Evolutionary conservation across 306 rosid species (phyloP), one percentile per base, ranked within the genome.

Genomic region (Vicia villosa): DNA sequence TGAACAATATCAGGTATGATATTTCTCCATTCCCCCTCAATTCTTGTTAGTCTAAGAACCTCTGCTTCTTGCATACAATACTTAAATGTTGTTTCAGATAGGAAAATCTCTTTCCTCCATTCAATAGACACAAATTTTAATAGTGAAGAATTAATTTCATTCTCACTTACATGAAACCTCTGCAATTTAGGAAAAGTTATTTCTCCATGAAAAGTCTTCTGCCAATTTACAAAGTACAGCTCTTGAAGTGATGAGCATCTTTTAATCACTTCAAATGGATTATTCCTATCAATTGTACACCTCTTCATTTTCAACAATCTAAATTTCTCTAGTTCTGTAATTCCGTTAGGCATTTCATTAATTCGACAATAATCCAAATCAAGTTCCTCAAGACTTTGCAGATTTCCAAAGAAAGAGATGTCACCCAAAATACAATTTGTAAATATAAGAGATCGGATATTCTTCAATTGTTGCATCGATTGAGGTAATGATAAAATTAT

Each of bases 1-100:
- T n/a, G n/a, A n/a, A n/a, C n/a, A n/a, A 76, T 60, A 0, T 65
- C 49, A 5, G 75, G 80, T 3, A 76, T 76, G 11, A 76, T n/a
- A 20, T 50, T 69, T 36, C 3, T 41, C 64, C 51, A 61, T 1
- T 1, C 19, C 3, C 24, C 5, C 4, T 5, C 0, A 42, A 14
- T 8, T 14, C 7, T 0, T 0, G 0, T 0, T 5, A 67, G 2
- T 0, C 0, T 0, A 50, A 76, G 21, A 60, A 8, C 0, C 15
- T 76, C 59, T 26, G 59, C 0, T 26, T 26, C 42, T 24, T 14
- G 40, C 0, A 61, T 8, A 1, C 47, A 1, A 19, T 61, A 6
- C 57, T 24, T 68, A 4, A 60, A 5, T 50, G 64, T 57, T 13
- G 28, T 16, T 61, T 59, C 38, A 30, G 36, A 30, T 30, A 30